Base-by-base conservation (phyloP, 1,139 yeast genomes). In the Candida tropicalis region DNA sequence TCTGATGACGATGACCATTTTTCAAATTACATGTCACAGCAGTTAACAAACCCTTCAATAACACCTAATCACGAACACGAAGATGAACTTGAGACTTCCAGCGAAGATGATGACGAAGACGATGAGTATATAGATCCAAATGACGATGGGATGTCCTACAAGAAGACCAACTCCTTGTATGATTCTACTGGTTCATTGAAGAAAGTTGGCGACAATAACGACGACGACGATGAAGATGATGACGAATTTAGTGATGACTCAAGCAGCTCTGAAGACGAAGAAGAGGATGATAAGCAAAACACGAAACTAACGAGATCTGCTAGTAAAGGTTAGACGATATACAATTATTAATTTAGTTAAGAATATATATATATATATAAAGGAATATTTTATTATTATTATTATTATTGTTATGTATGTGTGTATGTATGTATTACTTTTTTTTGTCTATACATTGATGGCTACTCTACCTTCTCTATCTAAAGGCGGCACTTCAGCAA, bases 11-110 rank as follows among this genome's bases (percentile, higher is more conserved):
- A 59, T 47, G 69, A 67, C 42, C 68, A 65, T 47, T 88, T 88
- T 59, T 82, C 91, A 15, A 80, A 85, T 46, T 89, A 88, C 62
- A 86, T 89, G 85, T 82, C 95, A 3, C 90, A 84, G 59, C 93
- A 89, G 59, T 75, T 88, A 58, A 76, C 84, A 10, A 77, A 72
- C 50, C 77, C 82, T 38, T 71, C 80, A n/a, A 79, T 82, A 46
- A 73, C 82, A n/a, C 38, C 44, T n/a, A 39, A 43, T 23, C 38
- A 34, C 10, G 44, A 44, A 37, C 52, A 43, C 24, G 55, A 57
- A 8, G 59, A 55, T 45, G 59, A 56, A 16, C 46, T 48, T 17
- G 55, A 56, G 12, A 49, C 52, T 20, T 56, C 64, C 5, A 55
- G 72, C 42, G 48, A 51, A 24, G 48, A 50, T 34, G 55, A 51